Base-by-base conservation (phyloP, 2,329 filamentous ascomycete genomes). In the Monascus ruber region DNA sequence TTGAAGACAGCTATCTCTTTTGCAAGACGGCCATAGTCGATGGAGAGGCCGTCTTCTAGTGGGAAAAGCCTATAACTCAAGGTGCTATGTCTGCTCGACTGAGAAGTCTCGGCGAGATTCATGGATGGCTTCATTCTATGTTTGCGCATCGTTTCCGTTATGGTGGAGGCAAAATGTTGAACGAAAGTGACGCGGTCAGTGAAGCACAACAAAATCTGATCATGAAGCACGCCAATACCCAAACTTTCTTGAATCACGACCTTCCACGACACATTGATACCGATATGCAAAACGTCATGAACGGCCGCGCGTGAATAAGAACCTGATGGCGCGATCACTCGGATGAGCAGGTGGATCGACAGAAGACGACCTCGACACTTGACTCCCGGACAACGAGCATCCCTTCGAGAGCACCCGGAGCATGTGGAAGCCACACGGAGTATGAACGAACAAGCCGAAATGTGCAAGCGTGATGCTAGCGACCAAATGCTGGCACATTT, bases 201-300 rank as follows among this genome's bases (percentile, higher is more conserved):
- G 46, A 59, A 42, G 46, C 50, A 6, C 46, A 55, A 39, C 42
- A 53, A 37, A 60, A 60, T 36, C 35, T 58, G 11, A 60, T 60
- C 24, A 58, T 60, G 39, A 44, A 51, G 24, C 42, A n/a, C n/a
- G 25, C 37, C 8, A 31, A 46, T 28, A 43, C 29, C 25, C 33
- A 33, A 4, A 52, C 45, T 5, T 51, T 53, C 38, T 34, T 52
- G 4, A 44, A 49, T 17, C 35, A 50, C 41, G 51, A 53, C 34
- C 45, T 48, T 36, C 40, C 37, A 26, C 37, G 40, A 24, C 29
- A 41, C 5, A 37, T 48, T 29, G 36, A 48, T 17, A 42, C 37
- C 1, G 43, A 48, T 11, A 43, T 49, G 31, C 35, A 46, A 11
- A 42, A 24, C 25, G 11, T 47, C 2, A 47, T 47, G 34, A 44